phyloP scores from a whole-genome alignment of 1,284 basidiomycete genomes.

The Apiotrichum montevideense region DNA sequence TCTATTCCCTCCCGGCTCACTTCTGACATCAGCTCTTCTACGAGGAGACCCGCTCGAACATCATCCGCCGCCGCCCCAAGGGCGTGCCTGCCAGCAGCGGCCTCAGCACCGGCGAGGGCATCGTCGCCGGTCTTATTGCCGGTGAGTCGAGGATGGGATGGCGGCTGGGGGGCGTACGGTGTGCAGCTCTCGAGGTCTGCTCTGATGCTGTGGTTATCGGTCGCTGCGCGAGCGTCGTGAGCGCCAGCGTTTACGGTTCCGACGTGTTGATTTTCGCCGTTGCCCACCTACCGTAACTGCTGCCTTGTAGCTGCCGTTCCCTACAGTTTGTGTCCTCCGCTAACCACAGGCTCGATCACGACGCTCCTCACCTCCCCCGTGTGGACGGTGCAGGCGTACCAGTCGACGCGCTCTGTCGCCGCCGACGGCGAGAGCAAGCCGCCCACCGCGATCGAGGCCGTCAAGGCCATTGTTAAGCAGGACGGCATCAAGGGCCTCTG shows the following conservation, averaged over 20 bases:
- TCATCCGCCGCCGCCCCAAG: slow-evolving; percentile 48
- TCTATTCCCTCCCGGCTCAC: too few species aligned
- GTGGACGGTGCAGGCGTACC: slow-evolving; percentile 92
- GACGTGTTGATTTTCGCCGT: too few species aligned
- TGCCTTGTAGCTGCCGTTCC: neutral
- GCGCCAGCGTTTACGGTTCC: too few species aligned
- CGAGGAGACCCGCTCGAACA: slow-evolving; percentile 47
- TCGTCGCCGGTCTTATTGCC: slow-evolving; percentile 81
- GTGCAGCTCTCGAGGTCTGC: too few species aligned
- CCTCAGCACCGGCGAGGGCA: slow-evolving; percentile 77
- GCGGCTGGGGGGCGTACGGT: too few species aligned
- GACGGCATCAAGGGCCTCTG: slow-evolving; percentile 80
- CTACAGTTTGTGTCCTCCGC: neutral
- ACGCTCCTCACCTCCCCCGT: slow-evolving; percentile 89
- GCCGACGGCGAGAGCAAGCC: slow-evolving; percentile 42
- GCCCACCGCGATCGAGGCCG: slow-evolving; percentile 63
- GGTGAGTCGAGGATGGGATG: slow-evolving; percentile 49
- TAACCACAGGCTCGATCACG: slow-evolving; percentile 68
- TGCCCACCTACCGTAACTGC: neutral
- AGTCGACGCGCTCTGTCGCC: slow-evolving; percentile 57
- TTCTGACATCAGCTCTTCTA: slow-evolving; percentile 48
- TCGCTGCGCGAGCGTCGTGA: too few species aligned
- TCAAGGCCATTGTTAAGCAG: slow-evolving; percentile 65
- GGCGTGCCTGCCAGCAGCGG: slow-evolving; percentile 52
- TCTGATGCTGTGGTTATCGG: too few species aligned